Percentiles rank a stretch among this genome's conserved stretches.
Conservation (phyloP, 176 grass and related monocot genomes). For the Avena insularis region DNA sequence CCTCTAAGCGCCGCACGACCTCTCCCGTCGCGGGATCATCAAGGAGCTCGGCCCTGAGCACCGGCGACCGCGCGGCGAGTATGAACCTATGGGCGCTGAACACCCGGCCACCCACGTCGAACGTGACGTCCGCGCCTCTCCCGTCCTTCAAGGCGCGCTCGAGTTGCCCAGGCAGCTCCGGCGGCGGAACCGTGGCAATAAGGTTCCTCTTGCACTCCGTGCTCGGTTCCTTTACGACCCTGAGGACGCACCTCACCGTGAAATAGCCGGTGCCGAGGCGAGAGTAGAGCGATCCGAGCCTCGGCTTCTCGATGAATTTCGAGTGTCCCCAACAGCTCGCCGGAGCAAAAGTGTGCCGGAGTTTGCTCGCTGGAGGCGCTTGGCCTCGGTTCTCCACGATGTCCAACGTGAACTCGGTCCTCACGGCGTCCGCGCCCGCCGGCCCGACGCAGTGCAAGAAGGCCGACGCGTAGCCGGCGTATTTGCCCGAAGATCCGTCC, state of each 20-base stretch:
- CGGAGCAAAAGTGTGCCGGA: not conserved
- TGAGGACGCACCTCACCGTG: conserved; percentile 7
- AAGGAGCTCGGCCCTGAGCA: conserved; percentile 28
- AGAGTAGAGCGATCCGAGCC: not conserved
- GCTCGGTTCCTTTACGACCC: not conserved
- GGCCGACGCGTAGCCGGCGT: not conserved
- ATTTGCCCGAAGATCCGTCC: not conserved
- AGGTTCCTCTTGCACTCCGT: not conserved
- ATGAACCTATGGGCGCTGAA: not conserved
- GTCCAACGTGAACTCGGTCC: not conserved
- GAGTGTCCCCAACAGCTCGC: not conserved
- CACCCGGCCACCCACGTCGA: not conserved
- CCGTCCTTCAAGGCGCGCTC: not conserved
- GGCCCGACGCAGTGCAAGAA: not conserved
- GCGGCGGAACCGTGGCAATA: not conserved
- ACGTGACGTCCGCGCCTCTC: conserved; percentile 3
- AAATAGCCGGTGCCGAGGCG: not conserved
- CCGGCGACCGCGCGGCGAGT: conserved; percentile 19
- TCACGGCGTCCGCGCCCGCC: not conserved
- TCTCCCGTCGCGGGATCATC: not conserved
- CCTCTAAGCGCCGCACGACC: not conserved
- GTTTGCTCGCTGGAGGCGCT: not conserved
- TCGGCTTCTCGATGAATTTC: not conserved
- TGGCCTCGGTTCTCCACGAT: not conserved
- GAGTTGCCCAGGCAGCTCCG: not conserved